Conservation (phyloP, 2,329 filamentous ascomycete species). For the Monosporascus sp. region DNA sequence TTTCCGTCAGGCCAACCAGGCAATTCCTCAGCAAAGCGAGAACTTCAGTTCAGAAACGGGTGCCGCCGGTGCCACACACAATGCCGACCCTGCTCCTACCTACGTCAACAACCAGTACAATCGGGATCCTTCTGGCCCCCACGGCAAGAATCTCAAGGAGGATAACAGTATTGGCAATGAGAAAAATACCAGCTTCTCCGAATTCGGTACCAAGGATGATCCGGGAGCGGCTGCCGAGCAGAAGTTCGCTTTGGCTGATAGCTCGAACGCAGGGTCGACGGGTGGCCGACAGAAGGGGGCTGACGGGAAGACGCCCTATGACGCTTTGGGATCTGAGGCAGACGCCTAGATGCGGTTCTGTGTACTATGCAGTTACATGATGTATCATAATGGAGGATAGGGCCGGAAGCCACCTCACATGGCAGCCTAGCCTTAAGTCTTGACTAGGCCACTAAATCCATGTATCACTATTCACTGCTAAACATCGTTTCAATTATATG, state of each 20-base stretch:
- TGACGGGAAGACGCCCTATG: slow-evolving; percentile 18
- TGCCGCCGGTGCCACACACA: not conserved
- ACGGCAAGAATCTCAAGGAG: slow-evolving; percentile 37
- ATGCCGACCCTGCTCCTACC: slow-evolving; percentile 28
- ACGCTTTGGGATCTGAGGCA: slow-evolving; percentile 13
- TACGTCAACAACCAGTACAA: slow-evolving; percentile 32
- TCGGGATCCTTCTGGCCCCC: slow-evolving; percentile 28
- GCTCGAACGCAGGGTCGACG: slow-evolving; percentile 49
- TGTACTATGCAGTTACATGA: no score
- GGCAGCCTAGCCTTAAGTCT: no score
- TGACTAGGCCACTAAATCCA: no score
- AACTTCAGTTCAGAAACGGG: slow-evolving; percentile 20
- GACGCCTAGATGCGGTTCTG: slow-evolving; percentile 8
- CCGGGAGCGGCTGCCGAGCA: slow-evolving; percentile 40
- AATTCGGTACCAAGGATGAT: slow-evolving; percentile 43
- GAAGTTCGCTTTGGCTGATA: slow-evolving; percentile 40
- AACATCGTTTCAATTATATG: no score
- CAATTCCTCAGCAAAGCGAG: slow-evolving; percentile 23
- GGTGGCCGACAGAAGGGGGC: slow-evolving; percentile 38
- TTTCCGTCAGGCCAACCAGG: slow-evolving; percentile 51
- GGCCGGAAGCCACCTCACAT: no score
- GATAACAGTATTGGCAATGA: slow-evolving; percentile 34
- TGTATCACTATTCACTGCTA: no score
- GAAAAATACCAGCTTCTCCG: slow-evolving; percentile 33
- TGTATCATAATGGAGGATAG: no score